Conservation (phyloP, 2,329 filamentous ascomycete genomes). For the Colletotrichum tropicale region DNA sequence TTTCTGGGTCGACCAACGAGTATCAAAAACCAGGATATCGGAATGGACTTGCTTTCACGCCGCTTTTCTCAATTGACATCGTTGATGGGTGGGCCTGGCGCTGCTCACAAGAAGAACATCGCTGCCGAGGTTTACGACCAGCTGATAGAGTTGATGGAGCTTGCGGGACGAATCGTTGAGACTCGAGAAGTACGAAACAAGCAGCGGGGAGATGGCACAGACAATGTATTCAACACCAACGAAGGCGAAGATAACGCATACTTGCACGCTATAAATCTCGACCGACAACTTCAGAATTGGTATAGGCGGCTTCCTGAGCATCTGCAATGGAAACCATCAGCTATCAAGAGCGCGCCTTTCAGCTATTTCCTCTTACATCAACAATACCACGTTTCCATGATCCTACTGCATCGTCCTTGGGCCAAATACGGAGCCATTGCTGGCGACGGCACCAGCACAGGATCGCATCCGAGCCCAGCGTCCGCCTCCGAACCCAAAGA, state of each 20-base stretch:
- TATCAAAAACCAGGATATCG: conserved; percentile 57
- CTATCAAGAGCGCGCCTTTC: conserved; percentile 52
- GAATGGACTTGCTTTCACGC: conserved; percentile 50
- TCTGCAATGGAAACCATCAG: conserved; percentile 53
- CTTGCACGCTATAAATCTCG: conserved; percentile 52
- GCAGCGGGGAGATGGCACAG: conserved; percentile 28
- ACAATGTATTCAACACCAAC: conserved; percentile 30
- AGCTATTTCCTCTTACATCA: conserved; percentile 60
- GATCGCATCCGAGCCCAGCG: conserved; percentile 35
- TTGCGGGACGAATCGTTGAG: conserved; percentile 57
- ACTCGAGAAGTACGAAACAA: conserved; percentile 38
- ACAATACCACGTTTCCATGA: conserved; percentile 58
- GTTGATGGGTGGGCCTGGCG: conserved; percentile 32
- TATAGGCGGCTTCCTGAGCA: conserved; percentile 55
- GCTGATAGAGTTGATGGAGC: conserved; percentile 59
- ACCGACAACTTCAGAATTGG: conserved; percentile 60
- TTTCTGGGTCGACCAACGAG: conserved; percentile 57
- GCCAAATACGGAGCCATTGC: conserved; percentile 51
- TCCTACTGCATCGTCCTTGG: conserved; percentile 58
- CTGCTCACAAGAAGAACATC: conserved; percentile 25
- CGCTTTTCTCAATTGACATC: conserved; percentile 47
- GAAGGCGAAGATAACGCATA: conserved; percentile 51
- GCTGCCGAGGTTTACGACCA: conserved; percentile 51
- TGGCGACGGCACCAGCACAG: conserved; percentile 31
- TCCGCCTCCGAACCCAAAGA: conserved; percentile 20